phyloP scores from a whole-genome alignment of 2,329 filamentous ascomycete genomes.

The Amphichorda felina region DNA sequence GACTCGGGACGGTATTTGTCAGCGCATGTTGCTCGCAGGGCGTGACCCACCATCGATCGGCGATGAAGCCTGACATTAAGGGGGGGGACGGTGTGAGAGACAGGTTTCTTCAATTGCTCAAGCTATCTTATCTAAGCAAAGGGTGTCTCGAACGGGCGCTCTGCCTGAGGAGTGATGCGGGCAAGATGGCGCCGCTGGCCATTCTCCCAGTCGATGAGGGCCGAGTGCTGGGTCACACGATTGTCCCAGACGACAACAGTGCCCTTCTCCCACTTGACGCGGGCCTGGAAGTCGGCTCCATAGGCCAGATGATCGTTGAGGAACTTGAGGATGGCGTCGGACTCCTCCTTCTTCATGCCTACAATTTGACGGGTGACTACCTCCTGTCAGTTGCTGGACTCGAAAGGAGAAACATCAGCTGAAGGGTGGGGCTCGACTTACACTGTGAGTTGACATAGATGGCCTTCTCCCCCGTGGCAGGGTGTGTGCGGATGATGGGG shows the following conservation, averaged over 20 bases:
- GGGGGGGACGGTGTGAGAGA: no score
- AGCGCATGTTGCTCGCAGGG: no score
- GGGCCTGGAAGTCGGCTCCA: constrained; percentile 55
- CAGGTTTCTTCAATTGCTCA: no score
- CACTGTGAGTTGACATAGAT: constrained; percentile 76
- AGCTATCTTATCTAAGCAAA: constrained; percentile 6
- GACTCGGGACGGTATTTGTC: no score
- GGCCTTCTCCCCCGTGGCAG: constrained; percentile 72
- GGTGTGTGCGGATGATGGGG: constrained; percentile 71
- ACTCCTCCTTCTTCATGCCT: constrained; percentile 79
- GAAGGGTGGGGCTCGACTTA: constrained; percentile 25
- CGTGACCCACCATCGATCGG: no score
- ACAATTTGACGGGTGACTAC: constrained; percentile 69
- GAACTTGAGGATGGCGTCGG: constrained; percentile 62
- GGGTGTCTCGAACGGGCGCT: constrained; percentile 63
- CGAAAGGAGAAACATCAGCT: background rate
- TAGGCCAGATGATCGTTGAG: constrained; percentile 43
- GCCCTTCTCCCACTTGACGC: constrained; percentile 66
- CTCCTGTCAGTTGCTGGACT: constrained; percentile 3
- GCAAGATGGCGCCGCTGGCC: constrained; percentile 71
- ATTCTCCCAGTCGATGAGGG: constrained; percentile 70
- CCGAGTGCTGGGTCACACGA: constrained; percentile 66
- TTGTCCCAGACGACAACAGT: constrained; percentile 87
- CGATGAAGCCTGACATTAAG: no score
- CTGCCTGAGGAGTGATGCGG: constrained; percentile 73